Evolutionary conservation across 495 filamentous ascomycete species (phyloP).

Genomic region (Thozetella sp.): DNA sequence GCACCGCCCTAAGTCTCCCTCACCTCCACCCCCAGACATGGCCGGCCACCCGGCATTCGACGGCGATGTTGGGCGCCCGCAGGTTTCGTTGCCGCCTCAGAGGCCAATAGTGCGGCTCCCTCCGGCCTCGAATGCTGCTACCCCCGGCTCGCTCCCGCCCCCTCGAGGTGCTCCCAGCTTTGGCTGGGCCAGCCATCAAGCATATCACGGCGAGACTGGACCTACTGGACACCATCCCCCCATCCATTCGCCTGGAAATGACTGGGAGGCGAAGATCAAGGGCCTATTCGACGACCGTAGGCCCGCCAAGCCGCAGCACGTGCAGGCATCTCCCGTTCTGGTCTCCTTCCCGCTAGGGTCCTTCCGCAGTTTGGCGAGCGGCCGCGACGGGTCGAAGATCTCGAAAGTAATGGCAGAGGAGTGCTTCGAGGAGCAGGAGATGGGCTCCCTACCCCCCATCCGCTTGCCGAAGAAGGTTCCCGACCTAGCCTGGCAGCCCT

Average conservation of each 20-base stretch:
- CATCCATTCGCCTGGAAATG: constrained; percentile 8
- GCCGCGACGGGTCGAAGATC: constrained; percentile 27
- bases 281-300: constrained; percentile 65
- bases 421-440: constrained; percentile 82
- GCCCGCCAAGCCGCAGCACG: constrained; percentile 50
- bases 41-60: constrained; percentile 71
- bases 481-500: constrained; percentile 47
- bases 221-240: not conserved
- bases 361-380: constrained; percentile 41
- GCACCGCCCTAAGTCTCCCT: constrained; percentile 48
- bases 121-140: constrained; percentile 39
- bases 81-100: constrained; percentile 68
- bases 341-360: constrained; percentile 23
- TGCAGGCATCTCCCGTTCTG: constrained; percentile 47
- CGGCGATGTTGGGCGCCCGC: constrained; percentile 62
- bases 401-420: constrained; percentile 73
- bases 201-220: constrained; percentile 14
- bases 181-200: constrained; percentile 20
- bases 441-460: constrained; percentile 73
- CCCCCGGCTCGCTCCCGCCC: not conserved
- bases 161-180: constrained; percentile 15
- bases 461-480: constrained; percentile 65
- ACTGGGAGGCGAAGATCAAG: constrained; percentile 79
- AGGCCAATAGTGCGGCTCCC: constrained; percentile 74
- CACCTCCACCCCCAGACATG: constrained; percentile 76